phyloP scores from a whole-genome alignment of 371 early-diverging fungal genomes.

The Mucor lusitanicus region DNA sequence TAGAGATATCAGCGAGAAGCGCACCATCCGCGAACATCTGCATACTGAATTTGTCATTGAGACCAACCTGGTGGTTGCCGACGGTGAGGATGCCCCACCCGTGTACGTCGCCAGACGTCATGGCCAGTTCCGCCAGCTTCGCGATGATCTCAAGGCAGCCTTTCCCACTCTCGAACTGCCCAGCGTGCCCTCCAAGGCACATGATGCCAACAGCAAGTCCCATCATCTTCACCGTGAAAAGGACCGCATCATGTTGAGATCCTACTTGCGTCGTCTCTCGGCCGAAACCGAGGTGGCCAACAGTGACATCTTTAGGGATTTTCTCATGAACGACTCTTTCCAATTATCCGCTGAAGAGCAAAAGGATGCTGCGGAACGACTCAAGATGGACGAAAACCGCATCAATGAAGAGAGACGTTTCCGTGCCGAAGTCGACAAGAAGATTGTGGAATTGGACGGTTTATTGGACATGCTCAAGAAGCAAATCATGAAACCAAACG shows the following conservation, averaged over 20 bases:
- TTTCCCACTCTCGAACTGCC: conserved; percentile 41
- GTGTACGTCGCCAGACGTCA: conserved; percentile 41
- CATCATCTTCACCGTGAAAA: conserved; percentile 47
- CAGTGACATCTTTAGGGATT: conserved; percentile 37
- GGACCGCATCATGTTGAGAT: conserved; percentile 56
- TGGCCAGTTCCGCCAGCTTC: conserved; percentile 43
- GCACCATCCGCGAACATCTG: conserved; percentile 25
- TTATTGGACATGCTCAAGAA: conserved; percentile 55
- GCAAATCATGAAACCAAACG: conserved; percentile 58
- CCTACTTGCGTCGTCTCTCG: conserved; percentile 48
- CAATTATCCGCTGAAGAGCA: conserved; percentile 40
- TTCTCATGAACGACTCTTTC: conserved; percentile 55
- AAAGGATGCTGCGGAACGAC: conserved; percentile 44
- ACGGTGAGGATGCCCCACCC: neutral
- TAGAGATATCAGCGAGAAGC: conserved; percentile 24
- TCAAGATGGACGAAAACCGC: conserved; percentile 42
- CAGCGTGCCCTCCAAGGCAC: conserved; percentile 31
- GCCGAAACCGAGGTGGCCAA: conserved; percentile 39
- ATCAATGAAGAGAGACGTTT: conserved; percentile 50
- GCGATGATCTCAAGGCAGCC: conserved; percentile 29
- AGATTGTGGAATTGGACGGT: conserved; percentile 53
- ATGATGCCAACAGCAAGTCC: conserved; percentile 13
- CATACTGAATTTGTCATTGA: conserved; percentile 45
- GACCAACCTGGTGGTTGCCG: conserved; percentile 6
- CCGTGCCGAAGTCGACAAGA: conserved; percentile 50